These are phyloP conservation scores for Cylindrotheca closterium DNA, from an alignment of 108 stramenopile species.

Conservation along the genomic window DNA sequence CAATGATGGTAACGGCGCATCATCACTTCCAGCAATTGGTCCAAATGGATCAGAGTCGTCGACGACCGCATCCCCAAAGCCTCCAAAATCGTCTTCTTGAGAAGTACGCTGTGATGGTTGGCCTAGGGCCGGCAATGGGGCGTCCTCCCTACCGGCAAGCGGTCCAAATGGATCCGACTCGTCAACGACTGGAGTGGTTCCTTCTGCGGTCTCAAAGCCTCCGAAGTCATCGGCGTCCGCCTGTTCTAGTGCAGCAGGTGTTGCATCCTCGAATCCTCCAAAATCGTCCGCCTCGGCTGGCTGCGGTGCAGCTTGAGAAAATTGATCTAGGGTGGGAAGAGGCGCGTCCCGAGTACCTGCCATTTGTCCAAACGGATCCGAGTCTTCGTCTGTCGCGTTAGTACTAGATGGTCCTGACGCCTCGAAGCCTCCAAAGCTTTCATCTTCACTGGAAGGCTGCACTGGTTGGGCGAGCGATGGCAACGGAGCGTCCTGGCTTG, in stretches of 20 bases:
- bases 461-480: constrained; percentile 5
- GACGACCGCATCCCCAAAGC: constrained; percentile 3
- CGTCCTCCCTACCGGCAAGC: constrained; percentile 18
- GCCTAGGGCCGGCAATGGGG: constrained; percentile 29
- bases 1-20: constrained; percentile 7
- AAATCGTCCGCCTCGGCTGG: constrained; percentile 13
- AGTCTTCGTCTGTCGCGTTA: background rate
- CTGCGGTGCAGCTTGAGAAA: background rate
- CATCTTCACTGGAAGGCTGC: background rate
- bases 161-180: constrained; percentile 36
- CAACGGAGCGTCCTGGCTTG: constrained; percentile 30
- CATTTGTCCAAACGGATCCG: constrained; percentile 16
- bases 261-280: constrained; percentile 9
- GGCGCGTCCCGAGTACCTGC: constrained; percentile 2
- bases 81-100: constrained; percentile 13
- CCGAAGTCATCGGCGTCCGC: background rate
- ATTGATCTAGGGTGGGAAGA: constrained; percentile 1
- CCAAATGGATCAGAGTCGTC: background rate
- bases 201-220: background rate
- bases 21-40: background rate
- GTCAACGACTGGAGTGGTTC: background rate
- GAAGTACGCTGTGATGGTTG: constrained; percentile 4
- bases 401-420: background rate
- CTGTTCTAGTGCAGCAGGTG: background rate
- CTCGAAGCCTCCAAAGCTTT: constrained; percentile 14